Base-by-base conservation (phyloP, 768 basidiomycete species). In the Boletus pseudopeckii region DNA sequence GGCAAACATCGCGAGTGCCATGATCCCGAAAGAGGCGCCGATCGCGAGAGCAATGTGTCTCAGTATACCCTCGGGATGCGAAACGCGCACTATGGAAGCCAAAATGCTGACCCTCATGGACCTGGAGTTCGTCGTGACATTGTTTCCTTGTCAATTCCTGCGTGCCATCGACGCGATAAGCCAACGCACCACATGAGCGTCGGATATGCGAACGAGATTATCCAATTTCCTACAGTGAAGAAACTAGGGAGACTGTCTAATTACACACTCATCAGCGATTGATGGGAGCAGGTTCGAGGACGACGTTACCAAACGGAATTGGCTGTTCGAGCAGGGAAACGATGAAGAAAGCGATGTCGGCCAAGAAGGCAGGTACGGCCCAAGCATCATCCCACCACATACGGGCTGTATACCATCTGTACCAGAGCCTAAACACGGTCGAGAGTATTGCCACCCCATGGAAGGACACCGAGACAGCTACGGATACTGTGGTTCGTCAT, bases 301-400 rank as follows among this genome's bases (percentile, higher is more conserved):
- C 20, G 24, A 18, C 0, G 54, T 52, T 47, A 66, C 64, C 6
- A 9, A 20, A 0, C 0, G 52, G 37, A 33, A 56, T 20, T 9
- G 64, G 58, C 26, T 22, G 39, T 30, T 63, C 54, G 32, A 66
- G 38, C 5, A 30, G 17, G 0, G 48, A 14, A 20, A 5, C 48
- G 14, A 59, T 14, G 7, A 63, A 17, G 53, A 48, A 63, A 2
- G 42, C 36, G 2, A 57, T 22, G 33, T 66, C 56, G 8, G 54
- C 54, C 40, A 58, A 39, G 15, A 60, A 41, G 5, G 65, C 66
- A 3, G 63, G 11, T 13, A 8, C 26, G 2, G 61, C 65, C 57
- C 57, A 62, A 5, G 45, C 60, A 34, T 67, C 68, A 22, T 67
- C 65, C 60, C 66, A 68, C 65, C 64, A 64, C 45, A 67, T 26